Evolutionary conservation across 768 basidiomycete species (phyloP).

Genomic region (Russula ochroleuca): DNA sequence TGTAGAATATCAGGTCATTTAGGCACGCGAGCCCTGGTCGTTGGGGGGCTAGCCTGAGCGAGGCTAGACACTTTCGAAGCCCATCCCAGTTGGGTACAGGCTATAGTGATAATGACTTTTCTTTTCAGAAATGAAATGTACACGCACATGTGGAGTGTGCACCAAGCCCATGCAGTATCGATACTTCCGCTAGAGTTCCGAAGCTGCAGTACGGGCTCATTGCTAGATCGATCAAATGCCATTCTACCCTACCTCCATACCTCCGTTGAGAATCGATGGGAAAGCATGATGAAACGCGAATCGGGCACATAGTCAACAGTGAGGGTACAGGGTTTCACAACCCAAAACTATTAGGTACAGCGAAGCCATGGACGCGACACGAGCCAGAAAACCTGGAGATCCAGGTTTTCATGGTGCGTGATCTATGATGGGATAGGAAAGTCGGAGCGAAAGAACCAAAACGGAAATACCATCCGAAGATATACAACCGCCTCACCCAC

Average conservation of each 20-base stretch:
- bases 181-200: not conserved
- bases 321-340: constrained; percentile 2
- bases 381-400: constrained; percentile 1
- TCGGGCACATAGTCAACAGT: not conserved
- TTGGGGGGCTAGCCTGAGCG: not conserved
- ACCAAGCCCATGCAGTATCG: not conserved
- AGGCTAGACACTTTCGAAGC: not conserved
- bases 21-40: not conserved
- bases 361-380: not conserved
- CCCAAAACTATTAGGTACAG: constrained; percentile 14
- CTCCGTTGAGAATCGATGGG: not conserved
- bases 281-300: not conserved
- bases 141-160: not conserved
- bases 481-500: constrained; percentile 10
- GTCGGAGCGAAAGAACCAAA: constrained; percentile 1
- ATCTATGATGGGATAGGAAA: not conserved
- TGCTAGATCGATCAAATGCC: not conserved
- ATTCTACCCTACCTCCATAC: not conserved
- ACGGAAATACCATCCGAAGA: not conserved
- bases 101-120: not conserved
- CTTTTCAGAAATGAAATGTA: not conserved
- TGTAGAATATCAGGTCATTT: not conserved
- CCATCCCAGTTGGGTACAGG: not conserved
- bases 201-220: not conserved
- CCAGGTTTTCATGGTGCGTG: not conserved